A percentile compares a stretch with the other conserved stretches of the same genome.
Conservation (phyloP, 768 basidiomycete species). For the Russula earlei region DNA sequence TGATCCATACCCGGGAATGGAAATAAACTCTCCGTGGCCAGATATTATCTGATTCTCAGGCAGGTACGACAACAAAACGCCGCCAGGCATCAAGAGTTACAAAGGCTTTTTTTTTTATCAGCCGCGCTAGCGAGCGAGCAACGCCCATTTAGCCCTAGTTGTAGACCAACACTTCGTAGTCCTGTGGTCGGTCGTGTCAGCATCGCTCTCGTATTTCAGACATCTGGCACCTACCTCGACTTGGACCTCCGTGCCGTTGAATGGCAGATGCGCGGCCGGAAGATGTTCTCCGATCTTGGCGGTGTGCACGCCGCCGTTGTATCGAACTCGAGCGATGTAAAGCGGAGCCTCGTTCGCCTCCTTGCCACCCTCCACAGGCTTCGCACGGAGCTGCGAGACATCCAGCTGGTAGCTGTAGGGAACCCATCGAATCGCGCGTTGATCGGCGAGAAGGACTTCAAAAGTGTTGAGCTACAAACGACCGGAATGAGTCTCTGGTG, state of each 20-base stretch:
- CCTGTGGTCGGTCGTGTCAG: slow-evolving; percentile 21
- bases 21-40: too few relatives aligned
- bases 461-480: slow-evolving; percentile 48
- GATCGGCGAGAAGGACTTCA: slow-evolving; percentile 63
- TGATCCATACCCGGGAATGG: too few relatives aligned
- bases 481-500: slow-evolving; percentile 1
- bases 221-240: slow-evolving; percentile 33
- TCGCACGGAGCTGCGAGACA: slow-evolving; percentile 33
- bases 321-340: slow-evolving; percentile 50
- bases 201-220: not conserved
- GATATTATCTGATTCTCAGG: too few relatives aligned
- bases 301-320: slow-evolving; percentile 45
- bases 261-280: slow-evolving; percentile 45
- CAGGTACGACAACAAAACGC: too few relatives aligned
- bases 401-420: slow-evolving; percentile 37
- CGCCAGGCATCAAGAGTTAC: too few relatives aligned
- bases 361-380: slow-evolving; percentile 58
- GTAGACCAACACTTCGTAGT: slow-evolving; percentile 35
- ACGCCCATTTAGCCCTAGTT: slow-evolving; percentile 19
- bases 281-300: slow-evolving; percentile 53
- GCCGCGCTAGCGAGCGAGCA: too few relatives aligned
- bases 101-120: too few relatives aligned
- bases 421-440: slow-evolving; percentile 50
- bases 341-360: slow-evolving; percentile 53
- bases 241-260: slow-evolving; percentile 40